Evolutionary conservation across 163 green algal species (phyloP).

Genomic region (Chlamydomonas reinhardtii): DNA sequence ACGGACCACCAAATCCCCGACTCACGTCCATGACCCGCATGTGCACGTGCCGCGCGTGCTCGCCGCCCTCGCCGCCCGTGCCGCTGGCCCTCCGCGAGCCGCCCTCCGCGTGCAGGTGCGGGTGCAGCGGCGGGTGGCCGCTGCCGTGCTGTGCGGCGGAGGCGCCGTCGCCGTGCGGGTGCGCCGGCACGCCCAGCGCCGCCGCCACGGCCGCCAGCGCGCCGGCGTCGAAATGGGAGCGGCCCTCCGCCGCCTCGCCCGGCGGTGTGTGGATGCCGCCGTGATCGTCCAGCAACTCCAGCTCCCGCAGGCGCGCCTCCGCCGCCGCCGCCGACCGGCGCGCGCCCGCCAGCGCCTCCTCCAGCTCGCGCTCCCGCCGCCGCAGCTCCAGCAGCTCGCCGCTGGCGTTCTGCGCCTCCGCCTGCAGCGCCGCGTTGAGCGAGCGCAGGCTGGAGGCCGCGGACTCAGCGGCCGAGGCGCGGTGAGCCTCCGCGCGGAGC

Average conservation of each 20-base stretch:
- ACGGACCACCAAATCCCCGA: no score
- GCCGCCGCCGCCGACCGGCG: background rate
- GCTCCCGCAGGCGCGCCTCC: conserved; percentile 7
- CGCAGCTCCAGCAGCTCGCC: conserved; percentile 24
- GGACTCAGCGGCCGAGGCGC: background rate
- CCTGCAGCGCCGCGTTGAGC: conserved; percentile 33
- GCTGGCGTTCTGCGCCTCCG: conserved; percentile 3
- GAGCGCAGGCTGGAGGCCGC: background rate
- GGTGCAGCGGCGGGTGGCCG: background rate
- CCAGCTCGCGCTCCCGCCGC: conserved; percentile 4
- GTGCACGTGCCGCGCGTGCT: background rate
- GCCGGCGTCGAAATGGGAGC: background rate
- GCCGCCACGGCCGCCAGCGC: background rate
- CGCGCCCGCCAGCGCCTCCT: conserved; percentile 14
- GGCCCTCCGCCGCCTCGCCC: background rate
- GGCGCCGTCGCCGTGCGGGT: background rate
- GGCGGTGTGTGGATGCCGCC: background rate
- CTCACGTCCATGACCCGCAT: background rate
- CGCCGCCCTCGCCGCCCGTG: background rate
- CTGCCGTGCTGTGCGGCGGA: no score
- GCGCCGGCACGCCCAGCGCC: background rate
- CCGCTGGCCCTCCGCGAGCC: background rate
- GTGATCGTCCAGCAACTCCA: conserved; percentile 24
- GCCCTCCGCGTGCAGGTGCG: background rate
- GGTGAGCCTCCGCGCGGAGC: conserved; percentile 1